Base-by-base conservation (phyloP, 2,329 filamentous ascomycete species). In the Neofusicoccum parvum region DNA sequence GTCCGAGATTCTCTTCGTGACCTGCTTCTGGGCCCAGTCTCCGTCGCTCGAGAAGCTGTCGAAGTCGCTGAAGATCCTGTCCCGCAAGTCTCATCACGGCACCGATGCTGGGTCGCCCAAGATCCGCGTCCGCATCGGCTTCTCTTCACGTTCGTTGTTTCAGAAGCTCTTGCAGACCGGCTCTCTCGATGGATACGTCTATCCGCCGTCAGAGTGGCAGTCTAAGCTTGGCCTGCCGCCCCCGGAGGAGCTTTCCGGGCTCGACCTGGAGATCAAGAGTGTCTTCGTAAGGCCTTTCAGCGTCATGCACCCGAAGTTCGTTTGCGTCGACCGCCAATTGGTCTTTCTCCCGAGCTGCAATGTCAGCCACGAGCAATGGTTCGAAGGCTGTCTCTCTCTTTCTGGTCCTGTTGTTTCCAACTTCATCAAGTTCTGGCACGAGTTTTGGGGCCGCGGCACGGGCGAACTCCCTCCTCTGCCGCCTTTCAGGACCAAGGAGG, bases 241-340 rank as follows among this genome's bases (percentile, higher is more conserved):
- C 1, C 79, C 83, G 3, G 77, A 81, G 6, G 80, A 84, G 39
- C 80, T 87, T 3, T 82, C 79, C 0, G 87, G 87, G 2, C 83
- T 96, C 17, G 85, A 93, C 62, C 72, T 96, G 39, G 80, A 83
- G 0, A 86, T 93, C 65, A 94, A 92, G 80, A 92, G 88, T 68
- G 81, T 94, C 7, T 96, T 96, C 76, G 87, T 94, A 68, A 81
- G 88, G 2, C 92, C 92, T 0, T 88, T 95, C 67, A 92, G 91
- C 71, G 89, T 96, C n/a, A 91, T 95, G 87, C 92, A 96, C 73
- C 90, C 92, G 0, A 96, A 96, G 72, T 94, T 92, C 70, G 82
- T 94, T 43, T 82, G 95, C 14, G 76, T 94, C 1, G 92, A 96
- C 74, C 84, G 89, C 0, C 75, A 80, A 37, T 82, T 79, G 2